These are phyloP conservation scores for Cyclostephanos invisitatus DNA, from an alignment of 108 stramenopile species.

Conservation along the genomic window DNA sequence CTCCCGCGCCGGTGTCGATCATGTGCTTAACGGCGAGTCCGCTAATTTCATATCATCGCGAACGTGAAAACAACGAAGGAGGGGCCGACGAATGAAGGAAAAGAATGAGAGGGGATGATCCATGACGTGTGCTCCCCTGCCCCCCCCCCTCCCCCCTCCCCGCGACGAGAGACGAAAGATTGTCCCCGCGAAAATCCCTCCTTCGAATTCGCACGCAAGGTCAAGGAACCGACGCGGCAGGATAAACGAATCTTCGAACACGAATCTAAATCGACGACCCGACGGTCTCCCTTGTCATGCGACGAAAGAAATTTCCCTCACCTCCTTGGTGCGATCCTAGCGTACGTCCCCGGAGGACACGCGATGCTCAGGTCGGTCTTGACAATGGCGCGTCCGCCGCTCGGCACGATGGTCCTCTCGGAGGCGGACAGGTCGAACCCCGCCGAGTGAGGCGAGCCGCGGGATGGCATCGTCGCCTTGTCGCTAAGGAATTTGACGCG, in stretches of 20 bases:
- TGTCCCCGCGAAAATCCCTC: too few species aligned
- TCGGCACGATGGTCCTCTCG: constrained; percentile 62
- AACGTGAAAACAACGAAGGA: neutral
- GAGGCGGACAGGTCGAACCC: constrained; percentile 83
- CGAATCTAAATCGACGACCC: too few species aligned
- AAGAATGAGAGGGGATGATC: neutral
- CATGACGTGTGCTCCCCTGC: too few species aligned
- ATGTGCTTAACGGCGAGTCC: constrained; percentile 95
- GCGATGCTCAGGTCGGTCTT: constrained; percentile 93
- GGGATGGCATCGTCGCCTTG: constrained; percentile 67
- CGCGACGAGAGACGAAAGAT: too few species aligned
- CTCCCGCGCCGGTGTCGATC: constrained; percentile 97
- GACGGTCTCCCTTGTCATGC: too few species aligned
- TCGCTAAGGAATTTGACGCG: constrained; percentile 71
- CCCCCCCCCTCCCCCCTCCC: too few species aligned
- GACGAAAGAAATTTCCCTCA: too few species aligned
- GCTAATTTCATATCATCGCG: too few species aligned
- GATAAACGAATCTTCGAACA: too few species aligned
- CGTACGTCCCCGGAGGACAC: constrained; percentile 94
- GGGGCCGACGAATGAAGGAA: neutral
- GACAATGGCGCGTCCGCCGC: constrained; percentile 86
- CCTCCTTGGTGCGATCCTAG: constrained; percentile 88
- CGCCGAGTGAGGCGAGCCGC: constrained; percentile 72
- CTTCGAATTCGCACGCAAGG: too few species aligned
- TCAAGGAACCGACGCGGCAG: too few species aligned